Base-by-base conservation (phyloP, 305 asterid genomes). In the Fraxinus ornus region DNA sequence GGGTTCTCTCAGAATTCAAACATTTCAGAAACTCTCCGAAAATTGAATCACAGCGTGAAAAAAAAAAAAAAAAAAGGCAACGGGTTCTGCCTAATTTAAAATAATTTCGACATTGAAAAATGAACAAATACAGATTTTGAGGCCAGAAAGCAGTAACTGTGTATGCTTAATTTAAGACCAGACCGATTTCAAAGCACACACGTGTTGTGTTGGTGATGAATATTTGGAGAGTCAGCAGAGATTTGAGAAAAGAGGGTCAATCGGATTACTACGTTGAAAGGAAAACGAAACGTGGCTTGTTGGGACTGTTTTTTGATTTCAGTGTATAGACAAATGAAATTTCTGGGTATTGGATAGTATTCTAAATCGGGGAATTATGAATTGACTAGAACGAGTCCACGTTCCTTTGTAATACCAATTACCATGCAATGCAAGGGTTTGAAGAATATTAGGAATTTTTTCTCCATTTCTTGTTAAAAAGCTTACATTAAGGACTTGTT, bases 121-220 rank as follows among this genome's bases (percentile, higher is more conserved):
- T 8, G 55, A 47, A 2, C 3, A 12, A 10, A 44, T 47, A 47
- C 19, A 13, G 57, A 13, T 47, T 47, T 32, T 26, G 35, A 26
- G 30, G 41, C 76, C 35, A 5, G 64, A 44, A 77, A 47, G 79
- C 57, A 36, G 86, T 84, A 79, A 77, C 49, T 36, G 80, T 81
- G 86, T 77, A 0, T 6, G 73, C 80, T 74, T 39, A 85, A 82
- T 76, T 73, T 9, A 57, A 81, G 89, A 78, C 78, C 28, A 7
- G 74, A 78, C 19, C 33, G 64, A 24, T 66, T 10, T 5, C 78
- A 77, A 17, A 41, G 76, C 68, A 44, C 28, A 81, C 91, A 88
- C 89, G 94, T 85, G 92, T 87, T 77, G 30, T 81, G 30, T 44
- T 15, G 24, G 5, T 57, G 89, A 78, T 76, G 66, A 76, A 28